Conservation (phyloP, 805 yeast species). For the Kurtzmaniella cleridarum region DNA sequence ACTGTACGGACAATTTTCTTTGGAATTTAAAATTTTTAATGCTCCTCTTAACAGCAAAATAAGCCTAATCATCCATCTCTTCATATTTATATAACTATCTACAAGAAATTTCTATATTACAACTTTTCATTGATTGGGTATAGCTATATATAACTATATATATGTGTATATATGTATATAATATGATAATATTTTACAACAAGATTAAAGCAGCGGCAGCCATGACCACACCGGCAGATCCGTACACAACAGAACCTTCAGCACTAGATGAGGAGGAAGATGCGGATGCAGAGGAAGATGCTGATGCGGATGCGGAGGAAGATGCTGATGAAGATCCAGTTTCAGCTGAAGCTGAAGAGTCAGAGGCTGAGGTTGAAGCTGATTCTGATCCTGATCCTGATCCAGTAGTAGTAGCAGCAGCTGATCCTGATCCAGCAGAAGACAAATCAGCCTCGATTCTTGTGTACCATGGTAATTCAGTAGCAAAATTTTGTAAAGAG, state of each 20-base stretch:
- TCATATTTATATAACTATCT: background rate
- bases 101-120: background rate
- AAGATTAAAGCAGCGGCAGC: conserved; percentile 32
- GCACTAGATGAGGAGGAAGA: conserved; percentile 7
- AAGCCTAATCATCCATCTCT: no score
- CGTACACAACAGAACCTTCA: conserved; percentile 12
- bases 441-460: conserved; percentile 14
- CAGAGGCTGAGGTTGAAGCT: conserved; percentile 5
- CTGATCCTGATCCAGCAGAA: conserved; percentile 6
- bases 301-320: conserved; percentile 1
- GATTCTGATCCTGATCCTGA: conserved; percentile 5
- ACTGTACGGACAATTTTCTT: conserved; percentile 34
- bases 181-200: conserved; percentile 12
- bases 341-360: conserved; percentile 3
- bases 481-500: conserved; percentile 25
- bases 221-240: conserved; percentile 28
- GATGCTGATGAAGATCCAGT: conserved; percentile 1
- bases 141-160: no score
- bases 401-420: conserved; percentile 3
- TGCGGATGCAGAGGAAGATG: conserved; percentile 4
- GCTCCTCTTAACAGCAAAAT: conserved; percentile 26
- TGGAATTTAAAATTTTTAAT: conserved; percentile 36
- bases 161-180: conserved; percentile 1
- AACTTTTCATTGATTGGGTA: no score
- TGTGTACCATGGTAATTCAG: conserved; percentile 35